A percentile compares a stretch with the other conserved stretches of the same genome.
These are phyloP conservation scores for Colletotrichum caudatum DNA, from an alignment of 2,329 filamentous ascomycete species.

Conservation along the genomic window DNA sequence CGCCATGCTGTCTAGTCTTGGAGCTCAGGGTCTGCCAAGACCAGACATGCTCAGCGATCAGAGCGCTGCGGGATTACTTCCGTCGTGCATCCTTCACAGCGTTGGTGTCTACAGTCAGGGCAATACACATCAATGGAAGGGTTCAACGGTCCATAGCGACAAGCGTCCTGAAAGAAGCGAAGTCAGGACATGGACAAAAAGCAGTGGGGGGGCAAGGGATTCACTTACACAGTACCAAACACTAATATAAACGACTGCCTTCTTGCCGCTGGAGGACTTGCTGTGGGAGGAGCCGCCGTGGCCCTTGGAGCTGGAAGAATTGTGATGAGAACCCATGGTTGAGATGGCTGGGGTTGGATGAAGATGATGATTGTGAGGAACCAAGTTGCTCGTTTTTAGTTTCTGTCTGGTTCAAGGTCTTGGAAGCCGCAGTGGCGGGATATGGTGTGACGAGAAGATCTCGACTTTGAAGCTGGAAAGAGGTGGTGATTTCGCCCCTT, in stretches of 20 bases:
- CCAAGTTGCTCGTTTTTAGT: no score
- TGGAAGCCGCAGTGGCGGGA: background rate
- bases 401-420: background rate
- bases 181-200: background rate
- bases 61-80: background rate
- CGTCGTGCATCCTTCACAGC: background rate
- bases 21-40: background rate
- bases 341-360: background rate
- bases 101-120: slow-evolving; percentile 6
- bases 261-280: slow-evolving; percentile 13
- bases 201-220: background rate
- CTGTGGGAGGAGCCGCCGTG: slow-evolving; percentile 9
- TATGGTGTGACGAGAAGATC: background rate
- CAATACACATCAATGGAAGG: background rate
- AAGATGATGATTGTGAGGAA: background rate
- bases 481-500: background rate
- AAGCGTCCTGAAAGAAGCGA: slow-evolving; percentile 4
- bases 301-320: background rate
- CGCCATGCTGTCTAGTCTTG: background rate
- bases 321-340: background rate
- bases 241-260: background rate
- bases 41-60: background rate
- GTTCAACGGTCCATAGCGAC: slow-evolving; percentile 1
- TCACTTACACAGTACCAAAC: slow-evolving; percentile 28
- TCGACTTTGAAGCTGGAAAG: background rate